Conservation (phyloP, 176 grass and related monocot species). For the Aechmea fasciata region DNA sequence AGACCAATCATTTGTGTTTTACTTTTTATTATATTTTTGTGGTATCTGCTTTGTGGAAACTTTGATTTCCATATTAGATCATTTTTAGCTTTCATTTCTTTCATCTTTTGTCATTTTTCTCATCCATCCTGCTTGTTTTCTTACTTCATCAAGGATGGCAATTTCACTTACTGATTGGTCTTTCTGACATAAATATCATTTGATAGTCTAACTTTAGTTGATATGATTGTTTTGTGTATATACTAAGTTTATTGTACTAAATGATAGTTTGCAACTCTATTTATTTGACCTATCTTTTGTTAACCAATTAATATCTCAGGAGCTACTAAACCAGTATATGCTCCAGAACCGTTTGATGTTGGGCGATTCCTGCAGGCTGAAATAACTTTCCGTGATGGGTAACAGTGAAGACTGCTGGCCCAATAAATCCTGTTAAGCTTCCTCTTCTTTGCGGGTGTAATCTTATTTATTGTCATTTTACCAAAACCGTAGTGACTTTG, state of each 20-base stretch:
- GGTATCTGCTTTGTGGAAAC: too few relatives aligned
- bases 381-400: conserved; percentile 37
- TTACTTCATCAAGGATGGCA: too few relatives aligned
- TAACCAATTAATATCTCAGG: conserved; percentile 23
- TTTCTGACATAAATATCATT: too few relatives aligned
- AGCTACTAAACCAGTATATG: conserved; percentile 59
- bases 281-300: background rate
- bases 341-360: conserved; percentile 73
- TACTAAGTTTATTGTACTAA: background rate
- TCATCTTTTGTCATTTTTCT: too few relatives aligned
- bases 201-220: too few relatives aligned
- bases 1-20: too few relatives aligned
- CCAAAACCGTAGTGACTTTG: background rate
- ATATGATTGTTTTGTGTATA: background rate
- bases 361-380: conserved; percentile 60
- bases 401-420: conserved; percentile 45
- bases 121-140: too few relatives aligned
- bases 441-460: background rate
- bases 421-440: conserved; percentile 63
- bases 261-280: background rate
- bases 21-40: too few relatives aligned
- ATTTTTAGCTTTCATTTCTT: too few relatives aligned
- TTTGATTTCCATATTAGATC: too few relatives aligned
- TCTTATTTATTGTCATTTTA: background rate
- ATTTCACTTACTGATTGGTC: too few relatives aligned